Base-by-base conservation (phyloP, 306 rosid genomes). In the Biancaea sappan region DNA sequence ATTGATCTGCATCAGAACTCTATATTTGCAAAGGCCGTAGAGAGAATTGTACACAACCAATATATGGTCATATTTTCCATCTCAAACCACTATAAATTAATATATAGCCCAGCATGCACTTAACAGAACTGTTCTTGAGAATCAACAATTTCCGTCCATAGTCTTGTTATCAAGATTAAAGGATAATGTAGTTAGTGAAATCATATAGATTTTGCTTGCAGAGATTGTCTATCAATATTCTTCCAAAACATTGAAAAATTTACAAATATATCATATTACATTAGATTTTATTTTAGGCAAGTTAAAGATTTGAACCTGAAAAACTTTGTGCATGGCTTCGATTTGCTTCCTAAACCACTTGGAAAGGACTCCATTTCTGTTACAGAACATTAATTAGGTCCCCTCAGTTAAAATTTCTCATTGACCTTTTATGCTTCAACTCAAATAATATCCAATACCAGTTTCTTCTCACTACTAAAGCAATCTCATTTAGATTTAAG, bases 261-360 rank as follows among this genome's bases (percentile, higher is more conserved):
- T 86, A 63, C 73, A 69, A 76, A 75, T 62, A 79, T 47, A 81
- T 40, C 16, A 59, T 77, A 84, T 81, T 81, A 83, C 76, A 91
- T 86, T 83, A 50, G 65, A 84, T 79, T 82, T 83, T 46, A 87
- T 84, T 92, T 92, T 88, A 83, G 93, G 88, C 73, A 84, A 58
- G 94, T 90, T 90, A 77, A 87, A 89, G 98, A 93, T 90, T 93
- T 78, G 95, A 87, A 93, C 98, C 98, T 93, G 97, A 93, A 93
- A 93, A 93, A 93, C 98, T 93, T 93, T 89, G 97, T 90, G 97
- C 98, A 93, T 78, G 98, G 98, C 98, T 89, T 93, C 90, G 88
- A 87, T 93, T 93, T 93, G 97, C 98, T 90, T 93, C 98, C 98
- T 90, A 93, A 77, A 93, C 97, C 98, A 90, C 90, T 71, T 82